Evolutionary conservation across 805 yeast genomes (phyloP).

Genomic region (Zygoascus tannicola): DNA sequence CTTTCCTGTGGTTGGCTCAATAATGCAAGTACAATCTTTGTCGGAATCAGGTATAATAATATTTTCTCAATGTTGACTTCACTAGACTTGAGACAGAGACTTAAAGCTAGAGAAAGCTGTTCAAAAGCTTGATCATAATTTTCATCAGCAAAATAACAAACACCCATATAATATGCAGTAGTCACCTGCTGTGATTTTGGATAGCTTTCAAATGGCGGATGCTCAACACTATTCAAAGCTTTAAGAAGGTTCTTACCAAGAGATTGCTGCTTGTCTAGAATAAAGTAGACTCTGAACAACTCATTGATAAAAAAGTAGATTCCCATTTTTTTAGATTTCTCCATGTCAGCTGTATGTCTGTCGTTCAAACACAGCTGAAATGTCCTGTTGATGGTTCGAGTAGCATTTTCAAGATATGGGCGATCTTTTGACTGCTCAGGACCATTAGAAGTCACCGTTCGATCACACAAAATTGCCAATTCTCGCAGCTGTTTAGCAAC

Average conservation of each 20-base stretch:
- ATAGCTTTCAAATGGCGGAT: conserved; percentile 41
- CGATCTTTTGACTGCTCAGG: background rate
- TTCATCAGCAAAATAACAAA: conserved; percentile 55
- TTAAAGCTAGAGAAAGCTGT: conserved; percentile 45
- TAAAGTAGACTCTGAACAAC: conserved; percentile 60
- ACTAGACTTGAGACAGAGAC: conserved; percentile 23
- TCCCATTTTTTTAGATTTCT: conserved; percentile 46
- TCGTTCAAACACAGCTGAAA: conserved; percentile 75
- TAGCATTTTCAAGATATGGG: conserved; percentile 40
- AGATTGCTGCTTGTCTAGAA: conserved; percentile 49
- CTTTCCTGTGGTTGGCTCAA: conserved; percentile 14
- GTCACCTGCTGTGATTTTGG: conserved; percentile 48
- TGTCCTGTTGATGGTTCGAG: conserved; percentile 58
- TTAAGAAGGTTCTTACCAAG: conserved; percentile 66
- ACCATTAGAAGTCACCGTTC: background rate
- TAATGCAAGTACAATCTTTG: conserved; percentile 37
- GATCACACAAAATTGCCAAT: conserved; percentile 20
- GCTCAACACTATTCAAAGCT: conserved; percentile 47
- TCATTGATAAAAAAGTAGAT: conserved; percentile 64
- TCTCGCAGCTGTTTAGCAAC: conserved; percentile 24
- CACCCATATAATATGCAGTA: conserved; percentile 61
- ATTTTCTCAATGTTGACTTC: conserved; percentile 37
- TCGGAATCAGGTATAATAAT: conserved; percentile 53
- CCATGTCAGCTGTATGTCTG: conserved; percentile 42
- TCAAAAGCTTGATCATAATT: conserved; percentile 44